Conservation (phyloP, 192 early-diverging fungal species). For the Coemansia sp. region DNA sequence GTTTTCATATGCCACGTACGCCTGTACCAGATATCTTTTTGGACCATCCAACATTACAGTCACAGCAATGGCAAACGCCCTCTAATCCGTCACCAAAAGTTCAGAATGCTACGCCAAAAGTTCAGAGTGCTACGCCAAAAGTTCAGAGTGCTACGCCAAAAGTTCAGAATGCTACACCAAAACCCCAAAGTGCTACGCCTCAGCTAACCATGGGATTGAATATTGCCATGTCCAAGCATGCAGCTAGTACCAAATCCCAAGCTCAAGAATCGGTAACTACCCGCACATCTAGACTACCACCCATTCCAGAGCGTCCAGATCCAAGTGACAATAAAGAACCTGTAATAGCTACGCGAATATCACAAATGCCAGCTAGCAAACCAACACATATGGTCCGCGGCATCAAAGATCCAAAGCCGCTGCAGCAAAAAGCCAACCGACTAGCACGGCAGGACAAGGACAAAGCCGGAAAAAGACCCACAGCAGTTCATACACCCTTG, state of each 20-base stretch:
- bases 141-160: not conserved
- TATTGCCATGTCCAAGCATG: not conserved
- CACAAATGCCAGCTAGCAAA: not conserved
- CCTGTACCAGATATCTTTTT: not conserved
- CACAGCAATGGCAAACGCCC: too few species aligned
- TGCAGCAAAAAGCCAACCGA: slow-evolving; percentile 12
- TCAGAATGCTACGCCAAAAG: not conserved
- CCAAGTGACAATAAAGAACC: not conserved
- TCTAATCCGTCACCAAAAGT: too few species aligned
- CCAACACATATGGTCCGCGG: not conserved
- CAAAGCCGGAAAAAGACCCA: not conserved
- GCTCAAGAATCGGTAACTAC: not conserved
- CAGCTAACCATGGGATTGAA: not conserved
- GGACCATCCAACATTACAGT: not conserved
- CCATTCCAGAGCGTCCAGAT: not conserved
- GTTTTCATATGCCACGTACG: slow-evolving; percentile 3
- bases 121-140: not conserved
- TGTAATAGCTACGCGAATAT: not conserved
- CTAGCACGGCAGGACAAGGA: slow-evolving; percentile 2
- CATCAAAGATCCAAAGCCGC: slow-evolving; percentile 8
- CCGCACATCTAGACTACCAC: not conserved
- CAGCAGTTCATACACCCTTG: slow-evolving; percentile 7
- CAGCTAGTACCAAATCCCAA: not conserved
- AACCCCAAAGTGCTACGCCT: not conserved
- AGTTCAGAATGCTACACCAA: not conserved